Evolutionary conservation across 306 rosid species (phyloP).

Genomic region (Citrullus colocynthis): DNA sequence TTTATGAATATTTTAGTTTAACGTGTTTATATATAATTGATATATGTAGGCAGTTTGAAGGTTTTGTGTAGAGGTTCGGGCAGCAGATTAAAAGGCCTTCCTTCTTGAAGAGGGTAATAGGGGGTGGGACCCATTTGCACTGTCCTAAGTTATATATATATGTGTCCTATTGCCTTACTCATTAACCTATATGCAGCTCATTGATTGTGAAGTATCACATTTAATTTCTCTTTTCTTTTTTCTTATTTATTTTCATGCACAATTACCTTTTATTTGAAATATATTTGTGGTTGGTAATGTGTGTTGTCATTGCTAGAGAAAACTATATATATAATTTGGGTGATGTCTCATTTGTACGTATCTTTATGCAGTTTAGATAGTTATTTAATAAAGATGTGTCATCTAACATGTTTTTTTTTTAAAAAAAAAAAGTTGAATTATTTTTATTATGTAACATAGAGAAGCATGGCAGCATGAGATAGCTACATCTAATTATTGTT

Average conservation of each 20-base stretch:
- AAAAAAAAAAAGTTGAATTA: no score
- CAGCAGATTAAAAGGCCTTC: neutral
- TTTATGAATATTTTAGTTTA: no score
- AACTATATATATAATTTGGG: no score
- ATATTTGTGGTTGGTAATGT: no score
- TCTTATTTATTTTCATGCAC: neutral
- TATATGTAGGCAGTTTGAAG: neutral
- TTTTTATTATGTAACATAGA: no score
- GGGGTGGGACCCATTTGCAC: neutral
- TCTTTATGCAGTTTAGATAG: no score
- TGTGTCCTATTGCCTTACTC: neutral
- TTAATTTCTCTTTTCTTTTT: neutral
- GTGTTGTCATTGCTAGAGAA: no score
- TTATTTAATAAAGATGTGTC: no score
- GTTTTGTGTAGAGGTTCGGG: neutral
- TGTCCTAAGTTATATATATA: neutral
- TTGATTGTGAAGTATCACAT: slow-evolving; percentile 8
- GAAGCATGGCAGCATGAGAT: no score
- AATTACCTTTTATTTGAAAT: neutral
- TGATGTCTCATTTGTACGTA: no score
- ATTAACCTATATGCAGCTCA: neutral
- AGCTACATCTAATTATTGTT: no score
- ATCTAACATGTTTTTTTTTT: no score
- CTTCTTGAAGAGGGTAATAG: neutral
- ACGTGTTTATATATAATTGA: rapidly evolving